phyloP scores from a whole-genome alignment of 164 flowering plant genomes.

The Tetrastigma voinierianum region DNA sequence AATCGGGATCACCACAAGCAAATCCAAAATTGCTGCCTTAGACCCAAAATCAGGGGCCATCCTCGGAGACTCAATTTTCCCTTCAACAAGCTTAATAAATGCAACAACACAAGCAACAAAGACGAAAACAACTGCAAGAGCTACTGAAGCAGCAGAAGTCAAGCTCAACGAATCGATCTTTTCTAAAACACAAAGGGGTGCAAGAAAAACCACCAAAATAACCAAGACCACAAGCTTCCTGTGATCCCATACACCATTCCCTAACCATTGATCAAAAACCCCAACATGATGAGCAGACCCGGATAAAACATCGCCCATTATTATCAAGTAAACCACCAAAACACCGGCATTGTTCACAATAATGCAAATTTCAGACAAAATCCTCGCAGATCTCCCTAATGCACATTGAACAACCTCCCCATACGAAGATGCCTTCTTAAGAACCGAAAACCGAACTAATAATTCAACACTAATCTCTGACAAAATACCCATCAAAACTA shows the following conservation, averaged over 20 bases:
- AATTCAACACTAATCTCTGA: conserved; percentile 87
- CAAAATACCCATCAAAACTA: conserved; percentile 72
- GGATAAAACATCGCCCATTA: conserved; percentile 94
- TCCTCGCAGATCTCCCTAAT: conserved; percentile 60
- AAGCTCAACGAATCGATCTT: conserved; percentile 92
- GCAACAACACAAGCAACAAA: conserved; percentile 64
- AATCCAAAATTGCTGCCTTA: conserved; percentile 65
- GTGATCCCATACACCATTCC: conserved; percentile 85
- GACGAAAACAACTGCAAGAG: conserved; percentile 88
- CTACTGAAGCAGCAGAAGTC: conserved; percentile 95
- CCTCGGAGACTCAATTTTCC: conserved; percentile 67
- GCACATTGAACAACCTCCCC: conserved; percentile 88
- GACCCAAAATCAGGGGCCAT: conserved; percentile 82
- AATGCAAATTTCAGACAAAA: conserved; percentile 80
- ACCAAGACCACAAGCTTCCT: conserved; percentile 67
- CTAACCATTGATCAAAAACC: conserved; percentile 84
- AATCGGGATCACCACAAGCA: conserved; percentile 88
- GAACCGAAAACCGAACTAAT: conserved; percentile 64
- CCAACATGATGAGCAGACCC: conserved; percentile 81
- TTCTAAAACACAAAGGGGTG: conserved; percentile 77
- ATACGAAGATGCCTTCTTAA: conserved; percentile 64
- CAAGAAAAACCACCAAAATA: conserved; percentile 66
- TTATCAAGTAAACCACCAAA: conserved; percentile 93
- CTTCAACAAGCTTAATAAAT: conserved; percentile 74
- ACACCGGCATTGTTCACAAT: conserved; percentile 89